phyloP scores from a whole-genome alignment of 2,329 filamentous ascomycete genomes.

The Cadophora gregata region DNA sequence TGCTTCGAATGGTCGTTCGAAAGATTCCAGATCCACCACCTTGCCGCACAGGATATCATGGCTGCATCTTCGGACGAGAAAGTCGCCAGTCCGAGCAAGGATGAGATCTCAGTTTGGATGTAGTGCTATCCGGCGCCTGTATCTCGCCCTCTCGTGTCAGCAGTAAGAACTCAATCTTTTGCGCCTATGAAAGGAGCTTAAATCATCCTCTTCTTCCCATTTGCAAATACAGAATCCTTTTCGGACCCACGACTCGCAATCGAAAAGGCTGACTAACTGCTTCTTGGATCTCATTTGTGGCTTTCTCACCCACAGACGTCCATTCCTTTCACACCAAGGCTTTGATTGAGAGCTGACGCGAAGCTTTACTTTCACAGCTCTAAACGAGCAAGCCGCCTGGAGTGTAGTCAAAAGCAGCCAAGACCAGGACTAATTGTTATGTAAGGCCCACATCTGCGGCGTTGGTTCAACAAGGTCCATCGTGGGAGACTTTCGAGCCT shows the following conservation, averaged over 20 bases:
- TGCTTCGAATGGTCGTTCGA: neutral
- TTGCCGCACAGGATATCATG: neutral
- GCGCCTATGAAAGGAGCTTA: slow-evolving; percentile 35
- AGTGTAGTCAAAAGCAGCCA: neutral
- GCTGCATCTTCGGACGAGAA: slow-evolving; percentile 16
- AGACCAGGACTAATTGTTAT: slow-evolving; percentile 10
- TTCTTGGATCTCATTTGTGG: slow-evolving; percentile 8
- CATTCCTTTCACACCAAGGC: neutral
- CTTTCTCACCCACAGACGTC: neutral
- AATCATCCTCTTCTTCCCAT: slow-evolving; percentile 28
- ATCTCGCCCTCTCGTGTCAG: slow-evolving; percentile 25
- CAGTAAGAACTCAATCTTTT: slow-evolving; percentile 36
- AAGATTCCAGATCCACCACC: slow-evolving; percentile 11
- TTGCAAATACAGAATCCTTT: slow-evolving; percentile 22
- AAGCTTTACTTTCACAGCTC: neutral
- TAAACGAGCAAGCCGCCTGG: neutral
- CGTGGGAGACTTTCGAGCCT: slow-evolving; percentile 27
- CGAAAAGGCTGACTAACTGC: neutral
- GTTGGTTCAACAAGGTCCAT: slow-evolving; percentile 17
- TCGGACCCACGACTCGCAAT: neutral
- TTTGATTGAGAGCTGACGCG: slow-evolving; percentile 1
- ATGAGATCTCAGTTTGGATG: neutral
- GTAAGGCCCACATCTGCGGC: slow-evolving; percentile 8
- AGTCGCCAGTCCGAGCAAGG: neutral
- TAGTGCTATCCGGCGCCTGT: neutral